Evolutionary conservation across 2,329 filamentous ascomycete species (phyloP).

Genomic region (Dactylonectria estremocensis): DNA sequence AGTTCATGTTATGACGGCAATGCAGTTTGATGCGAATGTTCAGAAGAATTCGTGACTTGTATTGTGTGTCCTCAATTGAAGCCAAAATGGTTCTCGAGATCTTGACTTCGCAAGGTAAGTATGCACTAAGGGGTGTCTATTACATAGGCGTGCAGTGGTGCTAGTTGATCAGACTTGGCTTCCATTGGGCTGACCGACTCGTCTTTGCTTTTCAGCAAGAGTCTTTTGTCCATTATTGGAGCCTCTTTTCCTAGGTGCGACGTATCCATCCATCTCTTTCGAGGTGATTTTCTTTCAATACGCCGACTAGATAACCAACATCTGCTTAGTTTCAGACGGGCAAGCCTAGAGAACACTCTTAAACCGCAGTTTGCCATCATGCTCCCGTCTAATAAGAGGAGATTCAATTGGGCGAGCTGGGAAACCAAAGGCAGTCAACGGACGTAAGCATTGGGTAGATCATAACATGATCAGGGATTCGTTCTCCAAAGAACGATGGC

Average conservation of each 20-base stretch:
- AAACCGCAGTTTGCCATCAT: not conserved
- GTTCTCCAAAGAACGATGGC: not conserved
- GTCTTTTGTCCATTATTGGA: not conserved
- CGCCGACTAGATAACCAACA: not conserved
- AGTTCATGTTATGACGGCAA: not conserved
- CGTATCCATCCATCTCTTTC: slow-evolving; percentile 7
- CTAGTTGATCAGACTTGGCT: not conserved
- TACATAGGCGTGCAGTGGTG: slow-evolving; percentile 1
- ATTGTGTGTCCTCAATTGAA: slow-evolving; percentile 13
- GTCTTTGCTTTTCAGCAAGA: not conserved
- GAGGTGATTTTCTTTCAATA: not conserved
- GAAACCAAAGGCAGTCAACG: not conserved
- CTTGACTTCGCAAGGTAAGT: not conserved
- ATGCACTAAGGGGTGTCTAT: slow-evolving; percentile 7
- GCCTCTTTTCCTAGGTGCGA: not conserved
- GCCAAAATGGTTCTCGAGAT: not conserved
- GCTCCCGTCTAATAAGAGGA: not conserved
- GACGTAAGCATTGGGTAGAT: not conserved
- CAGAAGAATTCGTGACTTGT: not conserved
- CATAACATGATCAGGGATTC: not conserved
- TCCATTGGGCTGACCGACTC: not conserved
- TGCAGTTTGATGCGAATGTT: not conserved
- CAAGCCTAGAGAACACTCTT: not conserved
- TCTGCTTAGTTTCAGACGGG: not conserved
- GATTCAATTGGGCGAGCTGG: not conserved